Conservation (phyloP, 2,329 filamentous ascomycete species). For the Fusarium cicatricum region DNA sequence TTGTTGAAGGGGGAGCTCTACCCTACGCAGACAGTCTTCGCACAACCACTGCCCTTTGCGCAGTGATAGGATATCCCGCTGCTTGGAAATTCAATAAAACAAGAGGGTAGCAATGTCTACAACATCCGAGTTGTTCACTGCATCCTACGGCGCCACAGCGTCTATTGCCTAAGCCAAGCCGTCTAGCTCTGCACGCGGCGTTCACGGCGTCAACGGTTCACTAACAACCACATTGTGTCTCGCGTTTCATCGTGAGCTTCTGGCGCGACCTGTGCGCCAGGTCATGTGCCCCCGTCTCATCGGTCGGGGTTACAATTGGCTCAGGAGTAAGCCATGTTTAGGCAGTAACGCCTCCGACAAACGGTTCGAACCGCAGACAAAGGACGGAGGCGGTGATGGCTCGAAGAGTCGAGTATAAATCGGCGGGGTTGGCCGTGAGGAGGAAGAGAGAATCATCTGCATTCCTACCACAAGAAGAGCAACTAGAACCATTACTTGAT, state of each 20-base stretch:
- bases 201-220: constrained; percentile 19
- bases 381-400: neutral
- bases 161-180: neutral
- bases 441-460: neutral
- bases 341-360: constrained; percentile 35
- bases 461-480: no score
- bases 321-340: constrained; percentile 29
- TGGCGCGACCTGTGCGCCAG: constrained; percentile 33
- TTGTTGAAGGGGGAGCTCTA: no score
- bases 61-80: no score
- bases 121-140: neutral
- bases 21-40: no score
- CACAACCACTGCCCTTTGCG: no score
- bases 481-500: neutral
- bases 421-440: neutral
- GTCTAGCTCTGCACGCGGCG: constrained; percentile 3
- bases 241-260: constrained; percentile 19
- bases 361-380: no score
- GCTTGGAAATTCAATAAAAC: no score
- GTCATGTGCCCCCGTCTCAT: constrained; percentile 36
- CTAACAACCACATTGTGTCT: constrained; percentile 19
- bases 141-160: constrained; percentile 1
- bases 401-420: constrained; percentile 27
- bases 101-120: neutral
- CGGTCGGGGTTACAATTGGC: constrained; percentile 18